phyloP scores from a whole-genome alignment of 2,329 filamentous ascomycete species.

The Cordyceps tenuipes region DNA sequence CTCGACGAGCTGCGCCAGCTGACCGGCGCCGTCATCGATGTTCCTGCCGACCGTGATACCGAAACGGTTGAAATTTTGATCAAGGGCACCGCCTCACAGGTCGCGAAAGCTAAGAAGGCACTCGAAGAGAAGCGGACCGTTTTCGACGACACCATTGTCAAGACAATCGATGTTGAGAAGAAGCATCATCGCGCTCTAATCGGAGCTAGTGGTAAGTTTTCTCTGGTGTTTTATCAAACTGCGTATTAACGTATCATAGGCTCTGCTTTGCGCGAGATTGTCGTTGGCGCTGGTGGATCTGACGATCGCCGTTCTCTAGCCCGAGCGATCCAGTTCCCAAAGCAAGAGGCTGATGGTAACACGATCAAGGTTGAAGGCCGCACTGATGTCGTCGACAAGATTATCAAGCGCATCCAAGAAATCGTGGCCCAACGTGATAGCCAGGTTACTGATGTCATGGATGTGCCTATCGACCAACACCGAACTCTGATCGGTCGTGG shows the following conservation, averaged over 20 bases:
- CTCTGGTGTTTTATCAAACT: neutral
- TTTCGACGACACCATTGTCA: conserved; percentile 83
- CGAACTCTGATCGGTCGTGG: conserved; percentile 84
- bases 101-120: conserved; percentile 84
- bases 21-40: conserved; percentile 84
- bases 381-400: conserved; percentile 77
- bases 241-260: conserved; percentile 47
- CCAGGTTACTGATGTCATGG: conserved; percentile 68
- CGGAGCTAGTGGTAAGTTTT: conserved; percentile 68
- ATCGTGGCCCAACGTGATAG: conserved; percentile 78
- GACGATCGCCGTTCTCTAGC: conserved; percentile 76
- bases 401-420: conserved; percentile 70
- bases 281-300: conserved; percentile 80
- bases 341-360: conserved; percentile 73
- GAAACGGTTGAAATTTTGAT: conserved; percentile 78
- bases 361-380: conserved; percentile 84
- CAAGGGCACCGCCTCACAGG: conserved; percentile 85
- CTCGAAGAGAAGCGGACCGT: conserved; percentile 77
- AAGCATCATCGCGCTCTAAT: conserved; percentile 89
- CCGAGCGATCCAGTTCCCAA: conserved; percentile 90
- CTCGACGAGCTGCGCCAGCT: conserved; percentile 82
- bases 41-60: conserved; percentile 71
- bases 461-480: conserved; percentile 86
- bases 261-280: conserved; percentile 76
- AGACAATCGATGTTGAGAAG: conserved; percentile 83